These are phyloP conservation scores for Glycine tomentella DNA, from an alignment of 306 rosid species.

Conservation along the genomic window DNA sequence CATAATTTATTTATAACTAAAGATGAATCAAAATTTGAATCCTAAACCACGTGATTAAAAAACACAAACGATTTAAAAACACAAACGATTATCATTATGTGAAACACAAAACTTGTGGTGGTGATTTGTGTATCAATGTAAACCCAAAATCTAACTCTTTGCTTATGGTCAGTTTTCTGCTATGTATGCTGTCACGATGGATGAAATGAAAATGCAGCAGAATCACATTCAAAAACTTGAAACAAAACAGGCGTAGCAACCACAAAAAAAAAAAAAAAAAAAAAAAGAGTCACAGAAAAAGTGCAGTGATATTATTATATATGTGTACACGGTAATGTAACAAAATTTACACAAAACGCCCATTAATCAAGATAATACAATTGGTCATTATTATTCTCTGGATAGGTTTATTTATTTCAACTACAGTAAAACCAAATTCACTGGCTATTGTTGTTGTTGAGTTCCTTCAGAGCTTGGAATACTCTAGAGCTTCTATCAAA, in stretches of 20 bases:
- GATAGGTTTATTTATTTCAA: not conserved
- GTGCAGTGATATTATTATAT: not conserved
- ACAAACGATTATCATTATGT: no score
- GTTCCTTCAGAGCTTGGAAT: slow-evolving; percentile 76
- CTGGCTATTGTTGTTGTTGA: not conserved
- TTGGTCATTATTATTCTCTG: not conserved
- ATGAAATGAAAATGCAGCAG: not conserved
- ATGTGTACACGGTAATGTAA: not conserved
- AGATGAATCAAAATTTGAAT: fast-evolving
- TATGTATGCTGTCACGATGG: not conserved
- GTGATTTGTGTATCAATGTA: no score
- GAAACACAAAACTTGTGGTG: no score
- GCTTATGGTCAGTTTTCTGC: not conserved
- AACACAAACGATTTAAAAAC: no score
- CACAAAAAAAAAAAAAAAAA: not conserved
- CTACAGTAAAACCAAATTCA: not conserved
- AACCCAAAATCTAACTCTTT: not conserved
- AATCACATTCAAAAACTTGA: not conserved
- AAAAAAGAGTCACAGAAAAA: not conserved
- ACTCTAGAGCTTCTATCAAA: slow-evolving; percentile 69
- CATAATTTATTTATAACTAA: no score
- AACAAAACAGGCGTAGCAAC: not conserved
- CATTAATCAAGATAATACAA: not conserved
- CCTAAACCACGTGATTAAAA: no score
- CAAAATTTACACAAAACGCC: not conserved